These are phyloP conservation scores for Candida boleticola DNA, from an alignment of 805 yeast genomes.

Conservation along the genomic window DNA sequence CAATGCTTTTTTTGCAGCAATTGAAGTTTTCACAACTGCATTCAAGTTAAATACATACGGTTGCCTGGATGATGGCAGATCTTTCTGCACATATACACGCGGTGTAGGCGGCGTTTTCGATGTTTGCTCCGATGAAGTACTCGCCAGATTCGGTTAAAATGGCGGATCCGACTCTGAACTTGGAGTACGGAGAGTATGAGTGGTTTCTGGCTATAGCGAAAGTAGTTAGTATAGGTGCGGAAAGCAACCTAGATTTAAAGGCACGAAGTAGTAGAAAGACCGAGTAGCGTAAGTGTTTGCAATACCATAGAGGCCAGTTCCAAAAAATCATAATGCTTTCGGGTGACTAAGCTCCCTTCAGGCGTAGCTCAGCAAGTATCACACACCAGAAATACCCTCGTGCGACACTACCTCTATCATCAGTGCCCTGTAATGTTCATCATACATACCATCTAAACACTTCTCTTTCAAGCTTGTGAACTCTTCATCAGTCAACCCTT, in stretches of 20 bases:
- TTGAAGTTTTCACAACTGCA: not conserved
- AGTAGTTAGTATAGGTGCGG: slow-evolving; percentile 18
- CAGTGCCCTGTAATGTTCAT: not conserved
- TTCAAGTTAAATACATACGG: slow-evolving; percentile 24
- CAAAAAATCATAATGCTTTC: no score
- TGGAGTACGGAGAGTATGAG: slow-evolving; percentile 71
- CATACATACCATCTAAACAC: slow-evolving; percentile 22
- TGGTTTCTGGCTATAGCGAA: slow-evolving; percentile 39
- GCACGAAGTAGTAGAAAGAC: no score
- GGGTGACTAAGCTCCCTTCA: no score
- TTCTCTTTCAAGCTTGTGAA: slow-evolving; percentile 14
- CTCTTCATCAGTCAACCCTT: slow-evolving; percentile 19
- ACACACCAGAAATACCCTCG: no score
- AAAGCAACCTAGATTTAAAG: not conserved
- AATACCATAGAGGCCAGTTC: no score
- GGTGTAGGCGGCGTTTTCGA: slow-evolving; percentile 91
- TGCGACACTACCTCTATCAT: no score
- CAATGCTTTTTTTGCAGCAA: no score
- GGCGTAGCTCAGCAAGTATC: no score
- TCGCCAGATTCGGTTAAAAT: slow-evolving; percentile 52
- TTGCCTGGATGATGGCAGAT: slow-evolving; percentile 32
- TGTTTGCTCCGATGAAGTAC: slow-evolving; percentile 72
- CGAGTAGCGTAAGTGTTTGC: no score
- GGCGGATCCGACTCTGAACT: slow-evolving; percentile 82
- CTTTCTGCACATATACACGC: slow-evolving; percentile 44